Base-by-base conservation (phyloP, 1,139 yeast species). In the Yamadazyma triangularis region DNA sequence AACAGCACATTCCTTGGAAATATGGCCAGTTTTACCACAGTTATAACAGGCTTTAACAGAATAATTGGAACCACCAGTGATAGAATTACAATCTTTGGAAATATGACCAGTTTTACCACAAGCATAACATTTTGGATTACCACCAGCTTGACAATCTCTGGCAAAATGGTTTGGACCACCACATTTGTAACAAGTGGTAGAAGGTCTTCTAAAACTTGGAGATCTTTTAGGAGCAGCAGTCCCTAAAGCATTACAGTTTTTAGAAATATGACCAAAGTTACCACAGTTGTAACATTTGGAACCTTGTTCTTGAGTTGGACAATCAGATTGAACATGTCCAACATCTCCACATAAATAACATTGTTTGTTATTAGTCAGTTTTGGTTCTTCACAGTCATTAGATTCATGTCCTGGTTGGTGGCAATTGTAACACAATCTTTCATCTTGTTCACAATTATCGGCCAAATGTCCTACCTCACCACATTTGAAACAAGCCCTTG, bases 131-230 rank as follows among this genome's bases (percentile, higher is more conserved):
- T 84, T 85, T 18, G 20, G 20, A 57, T 80, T 77, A 36, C 49
- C 53, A 45, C 74, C 71, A 40, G 87, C 88, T 61, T 81, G 86
- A 62, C 95, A 86, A 60, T 85, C 94, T 64, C 87, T 81, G 41
- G 95, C 95, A 64, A 79, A 82, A 60, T 86, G 95, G 77, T 85
- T 85, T 56, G 93, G 89, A 43, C 93, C 95, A 51, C 94, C 94
- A 60, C 95, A 86, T 64, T 81, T 85, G 80, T 82, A 84, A 64
- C 95, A 86, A 37, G 88, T 77, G 41, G 85, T 74, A 39, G 57
- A 42, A 33, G 50, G 41, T 26, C 38, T 37, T 30, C 44, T 38
- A 52, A 52, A 44, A 28, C 38, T 50, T 28, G 48, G 40, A 29
- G 51, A 44, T 19, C 45, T 35, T 19, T 52, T 45, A 15, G 21